Evolutionary conservation across 2,329 filamentous ascomycete species (phyloP), one percentile per base, ranked within the genome.

Genomic region (Calonectria hawksworthii): DNA sequence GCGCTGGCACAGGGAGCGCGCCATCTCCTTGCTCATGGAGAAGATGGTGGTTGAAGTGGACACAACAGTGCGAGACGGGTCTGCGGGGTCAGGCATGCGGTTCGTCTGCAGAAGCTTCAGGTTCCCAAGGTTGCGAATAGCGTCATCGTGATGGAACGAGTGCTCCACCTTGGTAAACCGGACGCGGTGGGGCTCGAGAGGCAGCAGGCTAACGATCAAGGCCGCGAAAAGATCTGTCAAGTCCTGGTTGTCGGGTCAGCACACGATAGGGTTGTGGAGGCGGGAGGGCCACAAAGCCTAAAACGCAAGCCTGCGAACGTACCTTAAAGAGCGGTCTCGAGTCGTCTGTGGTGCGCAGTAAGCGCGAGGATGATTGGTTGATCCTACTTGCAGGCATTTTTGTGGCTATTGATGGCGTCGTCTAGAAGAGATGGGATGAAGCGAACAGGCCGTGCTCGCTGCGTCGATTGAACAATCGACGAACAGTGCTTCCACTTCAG

Each of bases 11-110:
- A 98, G 96, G 3, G 95, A 97, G 72, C 96, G 92, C 38, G 97
- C 96, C 96, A 99, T 99, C 83, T 98, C 96, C 85, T 96, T 97
- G 67, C 96, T 96, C 96, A 99, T 99, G 75, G 96, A 98, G 84
- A 99, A 99, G 3, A 96, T 99, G 0, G 97, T 99, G 0, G 96
- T 99, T 0, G 97, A 99, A 0, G 96, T 99, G 0, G 96, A 99
- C 1, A 96, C 98, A 51, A 99, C 96, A 80, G 98, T 98, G 78
- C 96, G 92, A 23, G 95, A 95, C 0, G 96, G 94, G 82, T 99
- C 96, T 85, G 98, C 98, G 38, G 97, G 96, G 82, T 99, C 97
- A 1, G 97, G 96, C 96, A 99, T 99, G 76, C 96, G 95, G 85
- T 99, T 99, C 50, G 96, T 98, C 85, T 99, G 96, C 4, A 96